A percentile compares a stretch with the other conserved stretches of the same genome.
Conservation (phyloP, 129 eudicot genomes). For the Artemisia argyi region DNA sequence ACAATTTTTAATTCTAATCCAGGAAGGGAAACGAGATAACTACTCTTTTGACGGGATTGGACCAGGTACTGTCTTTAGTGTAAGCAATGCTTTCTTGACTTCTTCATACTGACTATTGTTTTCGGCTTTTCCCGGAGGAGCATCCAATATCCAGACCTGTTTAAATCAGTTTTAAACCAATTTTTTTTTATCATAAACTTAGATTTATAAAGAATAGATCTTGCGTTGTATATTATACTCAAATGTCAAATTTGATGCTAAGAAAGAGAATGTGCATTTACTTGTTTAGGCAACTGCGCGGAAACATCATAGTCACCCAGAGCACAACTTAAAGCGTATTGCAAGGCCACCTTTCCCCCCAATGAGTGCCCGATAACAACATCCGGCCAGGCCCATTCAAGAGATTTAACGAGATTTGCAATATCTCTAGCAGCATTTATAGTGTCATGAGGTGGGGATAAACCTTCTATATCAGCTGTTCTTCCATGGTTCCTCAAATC, state of each 20-base stretch:
- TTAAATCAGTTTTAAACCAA: slow-evolving; percentile 18
- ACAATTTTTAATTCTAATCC: too few relatives aligned
- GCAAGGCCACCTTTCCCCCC: slow-evolving; percentile 86
- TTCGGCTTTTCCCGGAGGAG: slow-evolving; percentile 58
- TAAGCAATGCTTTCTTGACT: slow-evolving; percentile 60
- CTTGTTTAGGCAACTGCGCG: slow-evolving; percentile 68
- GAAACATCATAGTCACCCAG: slow-evolving; percentile 63
- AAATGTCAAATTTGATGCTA: neutral
- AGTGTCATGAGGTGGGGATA: slow-evolving; percentile 63
- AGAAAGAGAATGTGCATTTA: slow-evolving; percentile 5
- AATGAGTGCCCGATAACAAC: slow-evolving; percentile 80
- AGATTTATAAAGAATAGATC: neutral
- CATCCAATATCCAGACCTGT: slow-evolving; percentile 83
- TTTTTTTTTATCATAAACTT: neutral
- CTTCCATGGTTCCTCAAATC: slow-evolving; percentile 86
- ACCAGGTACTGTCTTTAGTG: slow-evolving; percentile 63
- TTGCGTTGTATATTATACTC: neutral
- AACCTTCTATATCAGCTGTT: slow-evolving; percentile 54
- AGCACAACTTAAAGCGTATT: slow-evolving; percentile 72
- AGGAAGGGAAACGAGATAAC: neutral
- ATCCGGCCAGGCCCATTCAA: slow-evolving; percentile 83
- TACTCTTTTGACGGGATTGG: slow-evolving; percentile 71
- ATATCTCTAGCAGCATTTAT: slow-evolving; percentile 72
- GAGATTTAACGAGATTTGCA: slow-evolving; percentile 56
- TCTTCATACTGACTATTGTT: slow-evolving; percentile 50